Conservation (phyloP, 1,284 basidiomycete species). For the Cryptococcus neoformans region DNA sequence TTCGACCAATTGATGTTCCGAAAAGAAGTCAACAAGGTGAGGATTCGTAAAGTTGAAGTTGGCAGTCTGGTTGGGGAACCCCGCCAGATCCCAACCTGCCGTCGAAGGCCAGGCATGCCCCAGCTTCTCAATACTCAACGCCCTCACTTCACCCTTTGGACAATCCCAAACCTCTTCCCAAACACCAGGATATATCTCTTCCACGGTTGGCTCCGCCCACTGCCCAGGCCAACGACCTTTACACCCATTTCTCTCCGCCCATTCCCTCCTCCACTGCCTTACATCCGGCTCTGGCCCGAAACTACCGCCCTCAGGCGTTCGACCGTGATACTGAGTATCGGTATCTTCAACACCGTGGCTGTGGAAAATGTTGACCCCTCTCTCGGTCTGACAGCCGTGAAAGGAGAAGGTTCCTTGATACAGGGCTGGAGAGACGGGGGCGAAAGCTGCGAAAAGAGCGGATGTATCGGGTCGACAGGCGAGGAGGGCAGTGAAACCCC, state of each 20-base stretch:
- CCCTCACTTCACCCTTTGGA: slow-evolving; percentile 13
- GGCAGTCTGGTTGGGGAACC: slow-evolving; percentile 20
- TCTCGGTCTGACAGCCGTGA: slow-evolving; percentile 18
- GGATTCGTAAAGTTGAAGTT: slow-evolving; percentile 22
- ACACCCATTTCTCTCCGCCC: slow-evolving; percentile 24
- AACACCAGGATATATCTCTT: slow-evolving; percentile 2
- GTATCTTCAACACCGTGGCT: slow-evolving; percentile 23
- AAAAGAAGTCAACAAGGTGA: slow-evolving; percentile 20
- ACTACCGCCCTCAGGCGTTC: slow-evolving; percentile 8
- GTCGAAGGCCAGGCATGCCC: slow-evolving; percentile 23
- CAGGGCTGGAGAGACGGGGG: slow-evolving; percentile 24
- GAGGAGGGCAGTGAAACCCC: slow-evolving; percentile 20
- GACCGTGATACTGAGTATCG: slow-evolving; percentile 23
- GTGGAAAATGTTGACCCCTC: slow-evolving; percentile 22
- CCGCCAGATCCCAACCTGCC: slow-evolving; percentile 26
- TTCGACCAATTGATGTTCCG: slow-evolving; percentile 4
- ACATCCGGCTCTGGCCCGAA: slow-evolving; percentile 23
- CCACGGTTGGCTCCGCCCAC: background rate
- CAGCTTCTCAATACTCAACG: slow-evolving; percentile 17
- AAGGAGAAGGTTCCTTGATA: slow-evolving; percentile 23
- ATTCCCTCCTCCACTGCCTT: slow-evolving; percentile 17
- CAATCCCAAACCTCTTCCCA: slow-evolving; percentile 17
- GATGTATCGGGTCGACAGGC: slow-evolving; percentile 24
- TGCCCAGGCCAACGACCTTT: background rate
- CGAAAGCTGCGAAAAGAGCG: slow-evolving; percentile 27